Evolutionary conservation across 176 grass and related monocot genomes (phyloP).

Genomic region (Areca catechu): DNA sequence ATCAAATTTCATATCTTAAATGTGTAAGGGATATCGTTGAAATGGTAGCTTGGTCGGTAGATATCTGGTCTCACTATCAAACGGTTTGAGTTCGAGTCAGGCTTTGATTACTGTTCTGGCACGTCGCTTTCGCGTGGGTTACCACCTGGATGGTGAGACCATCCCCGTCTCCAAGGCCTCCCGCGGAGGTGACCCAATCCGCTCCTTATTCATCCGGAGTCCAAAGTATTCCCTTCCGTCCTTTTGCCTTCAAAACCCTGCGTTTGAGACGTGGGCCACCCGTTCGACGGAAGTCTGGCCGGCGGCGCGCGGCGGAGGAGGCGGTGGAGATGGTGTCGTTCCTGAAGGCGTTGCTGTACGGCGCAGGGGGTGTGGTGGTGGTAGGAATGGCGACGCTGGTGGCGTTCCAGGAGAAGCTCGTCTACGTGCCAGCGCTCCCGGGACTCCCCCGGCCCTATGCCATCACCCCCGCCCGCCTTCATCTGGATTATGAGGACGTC

Average conservation of each 20-base stretch:
- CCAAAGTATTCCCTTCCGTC: no score
- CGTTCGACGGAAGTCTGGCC: conserved; percentile 21
- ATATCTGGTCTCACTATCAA: no score
- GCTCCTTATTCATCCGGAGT: no score
- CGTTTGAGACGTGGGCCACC: conserved; percentile 3
- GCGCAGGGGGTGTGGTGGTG: conserved; percentile 64
- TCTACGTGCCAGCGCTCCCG: conserved; percentile 92
- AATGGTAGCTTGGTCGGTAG: no score
- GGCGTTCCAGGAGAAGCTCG: conserved; percentile 89
- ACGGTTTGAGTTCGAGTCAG: no score
- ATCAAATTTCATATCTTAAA: no score
- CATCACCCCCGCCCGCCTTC: conserved; percentile 54
- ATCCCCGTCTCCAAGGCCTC: no score
- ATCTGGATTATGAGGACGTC: conserved; percentile 74
- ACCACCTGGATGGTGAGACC: no score
- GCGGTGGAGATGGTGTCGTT: conserved; percentile 36
- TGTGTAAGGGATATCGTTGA: no score
- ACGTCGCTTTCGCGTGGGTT: no score
- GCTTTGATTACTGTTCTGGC: no score
- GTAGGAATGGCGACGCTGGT: conserved; percentile 72
- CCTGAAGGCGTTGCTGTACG: conserved; percentile 67
- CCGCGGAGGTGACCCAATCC: no score
- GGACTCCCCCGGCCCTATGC: conserved; percentile 72
- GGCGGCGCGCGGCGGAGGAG: conserved; percentile 22
- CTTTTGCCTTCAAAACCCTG: background rate